Conservation (phyloP, 1,284 basidiomycete species). For the Wallemia mellicola region DNA sequence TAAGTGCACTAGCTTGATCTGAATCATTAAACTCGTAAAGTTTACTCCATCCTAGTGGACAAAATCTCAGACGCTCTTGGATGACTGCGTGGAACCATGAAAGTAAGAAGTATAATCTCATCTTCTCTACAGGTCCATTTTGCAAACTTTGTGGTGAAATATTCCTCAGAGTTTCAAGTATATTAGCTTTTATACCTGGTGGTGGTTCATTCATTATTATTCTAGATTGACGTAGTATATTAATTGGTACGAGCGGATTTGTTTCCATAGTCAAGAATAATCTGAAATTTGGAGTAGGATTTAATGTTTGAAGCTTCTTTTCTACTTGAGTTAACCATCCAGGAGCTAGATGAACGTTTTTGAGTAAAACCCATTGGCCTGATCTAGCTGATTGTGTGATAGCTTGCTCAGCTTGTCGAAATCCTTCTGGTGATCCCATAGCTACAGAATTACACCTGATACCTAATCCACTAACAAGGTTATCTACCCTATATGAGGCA, state of each 20-base stretch:
- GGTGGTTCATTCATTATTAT: conserved; percentile 94
- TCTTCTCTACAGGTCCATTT: conserved; percentile 67
- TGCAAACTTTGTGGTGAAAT: conserved; percentile 37
- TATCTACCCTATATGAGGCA: conserved; percentile 78
- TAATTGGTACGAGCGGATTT: conserved; percentile 69
- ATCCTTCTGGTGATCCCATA: conserved; percentile 98
- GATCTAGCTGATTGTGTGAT: conserved; percentile 66
- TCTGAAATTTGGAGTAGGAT: conserved; percentile 62
- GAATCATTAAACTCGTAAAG: conserved; percentile 93
- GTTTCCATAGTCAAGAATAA: conserved; percentile 92
- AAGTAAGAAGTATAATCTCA: conserved; percentile 69
- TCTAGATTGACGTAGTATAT: conserved; percentile 74
- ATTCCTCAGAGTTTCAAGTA: conserved; percentile 59
- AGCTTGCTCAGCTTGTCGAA: conserved; percentile 68
- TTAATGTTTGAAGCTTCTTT: conserved; percentile 78
- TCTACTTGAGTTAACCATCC: conserved; percentile 80
- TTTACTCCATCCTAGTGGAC: conserved; percentile 82
- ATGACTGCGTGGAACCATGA: conserved; percentile 95
- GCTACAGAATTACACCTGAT: conserved; percentile 57
- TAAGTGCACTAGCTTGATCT: conserved; percentile 71
- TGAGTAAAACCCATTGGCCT: conserved; percentile 75
- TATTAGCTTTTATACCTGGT: conserved; percentile 76
- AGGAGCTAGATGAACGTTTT: conserved; percentile 82
- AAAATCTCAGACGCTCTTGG: conserved; percentile 78
- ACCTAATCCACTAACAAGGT: conserved; percentile 43